phyloP scores from a whole-genome alignment of 176 grass and related monocot species.

The Carex kokanica region DNA sequence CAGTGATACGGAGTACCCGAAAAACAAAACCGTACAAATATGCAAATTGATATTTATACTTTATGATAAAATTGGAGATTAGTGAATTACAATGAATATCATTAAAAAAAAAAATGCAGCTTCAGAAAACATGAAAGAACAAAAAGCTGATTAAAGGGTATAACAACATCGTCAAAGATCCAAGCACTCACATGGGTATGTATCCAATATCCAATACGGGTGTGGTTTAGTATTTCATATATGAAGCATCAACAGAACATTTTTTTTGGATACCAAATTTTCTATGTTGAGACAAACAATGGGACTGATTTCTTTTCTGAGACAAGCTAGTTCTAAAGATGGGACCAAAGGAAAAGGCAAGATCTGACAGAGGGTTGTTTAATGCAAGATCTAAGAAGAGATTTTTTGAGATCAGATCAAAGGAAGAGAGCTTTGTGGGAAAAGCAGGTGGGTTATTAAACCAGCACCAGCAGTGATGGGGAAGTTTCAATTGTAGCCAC shows the following conservation, averaged over 20 bases:
- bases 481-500: constrained; percentile 50
- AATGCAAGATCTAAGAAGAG: constrained; percentile 40
- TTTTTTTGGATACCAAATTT: too few relatives aligned
- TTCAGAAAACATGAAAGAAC: background rate
- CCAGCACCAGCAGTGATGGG: constrained; percentile 38
- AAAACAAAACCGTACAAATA: background rate
- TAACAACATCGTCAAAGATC: background rate
- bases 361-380: constrained; percentile 43
- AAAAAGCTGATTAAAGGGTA: background rate
- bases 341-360: constrained; percentile 37
- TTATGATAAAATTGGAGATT: background rate
- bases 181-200: background rate
- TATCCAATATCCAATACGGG: background rate
- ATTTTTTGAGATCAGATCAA: constrained; percentile 20
- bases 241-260: too few relatives aligned
- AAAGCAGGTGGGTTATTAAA: constrained; percentile 42
- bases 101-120: background rate
- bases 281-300: constrained; percentile 4
- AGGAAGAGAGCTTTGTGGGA: constrained; percentile 6
- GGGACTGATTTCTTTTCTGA: constrained; percentile 20
- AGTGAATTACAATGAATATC: background rate
- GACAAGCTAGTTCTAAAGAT: constrained; percentile 19
- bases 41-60: background rate
- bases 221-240: background rate
- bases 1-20: background rate